Conservation (phyloP, 2,329 filamentous ascomycete species). For the Aspergillus piperis region DNA sequence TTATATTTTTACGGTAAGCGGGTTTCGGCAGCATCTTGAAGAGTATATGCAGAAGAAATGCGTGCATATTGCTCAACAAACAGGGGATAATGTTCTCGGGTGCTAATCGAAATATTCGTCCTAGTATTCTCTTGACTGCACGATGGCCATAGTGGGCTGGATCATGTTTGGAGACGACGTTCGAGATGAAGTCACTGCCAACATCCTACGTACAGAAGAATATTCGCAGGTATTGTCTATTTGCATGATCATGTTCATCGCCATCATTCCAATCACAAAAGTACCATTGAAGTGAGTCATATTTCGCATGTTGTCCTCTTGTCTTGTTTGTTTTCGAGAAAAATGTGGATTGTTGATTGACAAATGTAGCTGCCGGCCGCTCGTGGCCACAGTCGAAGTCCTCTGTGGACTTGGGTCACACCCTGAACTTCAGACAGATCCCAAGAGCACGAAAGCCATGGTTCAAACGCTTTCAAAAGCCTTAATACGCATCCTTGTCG, state of each 20-base stretch:
- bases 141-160: conserved; percentile 79
- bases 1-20: conserved; percentile 76
- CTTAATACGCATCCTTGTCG: conserved; percentile 64
- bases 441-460: conserved; percentile 42
- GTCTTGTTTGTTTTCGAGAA: background rate
- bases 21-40: background rate
- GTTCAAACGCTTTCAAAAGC: conserved; percentile 61
- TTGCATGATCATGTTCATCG: conserved; percentile 80
- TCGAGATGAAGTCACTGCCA: conserved; percentile 84
- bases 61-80: background rate
- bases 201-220: conserved; percentile 72
- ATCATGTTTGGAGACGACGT: conserved; percentile 96
- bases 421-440: conserved; percentile 32
- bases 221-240: conserved; percentile 76
- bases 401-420: conserved; percentile 70
- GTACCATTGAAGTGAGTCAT: conserved; percentile 73
- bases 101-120: conserved; percentile 14
- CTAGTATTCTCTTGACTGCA: conserved; percentile 75
- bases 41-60: no score
- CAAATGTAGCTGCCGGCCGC: conserved; percentile 67
- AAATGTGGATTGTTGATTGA: conserved; percentile 21
- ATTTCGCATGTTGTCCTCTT: background rate
- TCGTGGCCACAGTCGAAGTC: conserved; percentile 81
- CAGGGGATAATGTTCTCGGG: background rate
- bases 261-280: conserved; percentile 92